Conservation (phyloP, 2,329 filamentous ascomycete species). For the Calonectria leucothoes region DNA sequence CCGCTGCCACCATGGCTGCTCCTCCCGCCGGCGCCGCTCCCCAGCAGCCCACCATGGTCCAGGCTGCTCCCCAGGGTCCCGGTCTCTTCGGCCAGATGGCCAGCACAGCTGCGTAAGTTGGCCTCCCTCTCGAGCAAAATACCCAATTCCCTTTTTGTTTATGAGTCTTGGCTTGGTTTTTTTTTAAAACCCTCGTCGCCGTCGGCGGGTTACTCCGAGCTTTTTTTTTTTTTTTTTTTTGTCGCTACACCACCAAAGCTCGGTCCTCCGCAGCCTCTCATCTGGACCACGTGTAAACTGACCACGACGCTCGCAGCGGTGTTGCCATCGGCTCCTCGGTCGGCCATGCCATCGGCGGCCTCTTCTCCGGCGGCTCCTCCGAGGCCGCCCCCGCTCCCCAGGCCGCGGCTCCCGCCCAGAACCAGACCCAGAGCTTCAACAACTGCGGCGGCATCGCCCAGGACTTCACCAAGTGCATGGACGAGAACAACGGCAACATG, state of each 20-base stretch:
- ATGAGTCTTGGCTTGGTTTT: neutral
- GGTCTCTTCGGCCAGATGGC: constrained; percentile 98
- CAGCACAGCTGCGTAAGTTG: constrained; percentile 94
- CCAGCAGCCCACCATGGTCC: constrained; percentile 17
- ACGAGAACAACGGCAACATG: constrained; percentile 94
- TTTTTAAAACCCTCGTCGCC: neutral
- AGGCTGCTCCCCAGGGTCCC: constrained; percentile 69
- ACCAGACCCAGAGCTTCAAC: constrained; percentile 64
- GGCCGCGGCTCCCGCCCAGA: constrained; percentile 61
- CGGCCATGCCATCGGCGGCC: constrained; percentile 91
- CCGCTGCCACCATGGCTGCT: constrained; percentile 75
- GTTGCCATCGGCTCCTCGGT: constrained; percentile 96
- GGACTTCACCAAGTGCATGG: constrained; percentile 95
- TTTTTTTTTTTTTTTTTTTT: neutral
- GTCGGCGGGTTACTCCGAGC: neutral
- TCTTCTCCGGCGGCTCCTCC: constrained; percentile 81
- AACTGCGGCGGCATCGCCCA: constrained; percentile 85
- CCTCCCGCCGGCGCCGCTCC: constrained; percentile 60
- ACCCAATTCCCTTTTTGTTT: neutral
- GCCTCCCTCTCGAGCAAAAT: neutral
- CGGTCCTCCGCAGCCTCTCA: constrained; percentile 3
- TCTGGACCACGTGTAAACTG: constrained; percentile 32
- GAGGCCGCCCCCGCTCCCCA: constrained; percentile 62
- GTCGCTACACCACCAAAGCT: neutral
- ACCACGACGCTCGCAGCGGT: constrained; percentile 69